Conservation (phyloP, 164 flowering plant genomes). For the Saururus chinensis region DNA sequence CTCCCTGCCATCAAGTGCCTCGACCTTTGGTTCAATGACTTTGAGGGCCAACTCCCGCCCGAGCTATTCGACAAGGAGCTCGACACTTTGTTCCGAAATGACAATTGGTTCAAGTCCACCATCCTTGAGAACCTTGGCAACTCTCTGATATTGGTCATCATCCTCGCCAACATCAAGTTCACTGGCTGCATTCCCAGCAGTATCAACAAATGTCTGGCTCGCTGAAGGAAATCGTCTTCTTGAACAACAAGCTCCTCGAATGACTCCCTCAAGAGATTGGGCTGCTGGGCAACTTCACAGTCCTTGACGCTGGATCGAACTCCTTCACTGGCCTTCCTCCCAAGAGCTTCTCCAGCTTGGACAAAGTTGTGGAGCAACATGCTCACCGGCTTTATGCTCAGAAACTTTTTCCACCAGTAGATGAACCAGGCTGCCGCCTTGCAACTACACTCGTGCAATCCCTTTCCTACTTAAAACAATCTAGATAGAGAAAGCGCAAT, state of each 20-base stretch:
- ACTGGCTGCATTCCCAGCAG: slow-evolving; percentile 60
- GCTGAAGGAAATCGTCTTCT: slow-evolving; percentile 44
- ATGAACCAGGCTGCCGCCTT: too few species aligned
- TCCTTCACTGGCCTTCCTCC: slow-evolving; percentile 38
- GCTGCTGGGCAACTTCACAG: slow-evolving; percentile 28
- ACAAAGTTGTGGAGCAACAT: slow-evolving; percentile 26
- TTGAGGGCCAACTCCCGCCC: too few species aligned
- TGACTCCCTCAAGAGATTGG: slow-evolving; percentile 64
- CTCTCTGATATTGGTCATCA: slow-evolving; percentile 47
- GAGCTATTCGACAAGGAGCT: too few species aligned
- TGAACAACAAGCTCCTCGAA: slow-evolving; percentile 37
- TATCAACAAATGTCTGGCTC: slow-evolving; percentile 54
- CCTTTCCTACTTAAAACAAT: too few species aligned
- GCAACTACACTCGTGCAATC: too few species aligned
- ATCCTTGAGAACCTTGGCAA: slow-evolving; percentile 60
- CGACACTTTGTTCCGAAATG: slow-evolving; percentile 60
- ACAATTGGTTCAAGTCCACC: slow-evolving; percentile 47
- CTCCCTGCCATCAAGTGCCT: too few species aligned
- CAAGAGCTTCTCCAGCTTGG: slow-evolving; percentile 20
- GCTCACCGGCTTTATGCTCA: slow-evolving; percentile 42
- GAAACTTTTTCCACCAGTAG: slow-evolving; percentile 32
- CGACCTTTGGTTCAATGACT: too few species aligned
- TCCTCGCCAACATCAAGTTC: slow-evolving; percentile 57
- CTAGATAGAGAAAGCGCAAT: too few species aligned
- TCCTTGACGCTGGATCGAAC: slow-evolving; percentile 38